phyloP scores from a whole-genome alignment of 1,139 yeast species.

The Kluyveromyces marxianus region DNA sequence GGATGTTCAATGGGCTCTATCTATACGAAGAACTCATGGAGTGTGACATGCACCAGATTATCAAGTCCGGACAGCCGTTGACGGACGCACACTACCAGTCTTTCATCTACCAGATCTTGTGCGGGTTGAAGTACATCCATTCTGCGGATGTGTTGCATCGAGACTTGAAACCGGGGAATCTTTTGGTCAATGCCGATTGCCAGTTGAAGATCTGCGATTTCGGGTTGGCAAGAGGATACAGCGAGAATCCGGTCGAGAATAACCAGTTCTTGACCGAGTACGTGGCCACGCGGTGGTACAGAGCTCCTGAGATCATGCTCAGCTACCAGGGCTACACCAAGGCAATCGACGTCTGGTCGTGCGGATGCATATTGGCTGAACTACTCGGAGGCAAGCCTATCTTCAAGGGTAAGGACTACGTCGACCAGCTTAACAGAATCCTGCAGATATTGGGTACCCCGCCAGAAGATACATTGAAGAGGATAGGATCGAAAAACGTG shows the following conservation, averaged over 20 bases:
- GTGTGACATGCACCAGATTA: conserved; percentile 96
- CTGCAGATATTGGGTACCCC: conserved; percentile 87
- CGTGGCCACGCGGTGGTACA: conserved; percentile 96
- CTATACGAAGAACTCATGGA: conserved; percentile 95
- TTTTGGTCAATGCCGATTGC: conserved; percentile 91
- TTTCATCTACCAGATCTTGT: conserved; percentile 82
- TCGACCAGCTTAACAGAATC: conserved; percentile 88
- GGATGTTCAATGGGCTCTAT: conserved; percentile 82
- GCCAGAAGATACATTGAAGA: conserved; percentile 66
- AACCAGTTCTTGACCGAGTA: conserved; percentile 92
- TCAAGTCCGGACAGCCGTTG: conserved; percentile 84
- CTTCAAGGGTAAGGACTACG: conserved; percentile 91
- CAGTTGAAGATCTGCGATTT: conserved; percentile 94
- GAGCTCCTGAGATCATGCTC: conserved; percentile 97
- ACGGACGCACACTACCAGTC: conserved; percentile 94
- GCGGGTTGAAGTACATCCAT: conserved; percentile 91
- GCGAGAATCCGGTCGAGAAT: conserved; percentile 74
- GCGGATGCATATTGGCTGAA: conserved; percentile 94
- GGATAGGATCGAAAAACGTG: conserved; percentile 84
- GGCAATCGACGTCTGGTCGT: conserved; percentile 96
- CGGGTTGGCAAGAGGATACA: conserved; percentile 93
- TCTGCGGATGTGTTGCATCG: conserved; percentile 93
- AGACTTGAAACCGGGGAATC: conserved; percentile 89
- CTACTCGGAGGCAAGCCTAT: conserved; percentile 86
- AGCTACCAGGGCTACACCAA: conserved; percentile 88